These are phyloP conservation scores for Croton setiger DNA, from an alignment of 441 rosid species.

Conservation along the genomic window DNA sequence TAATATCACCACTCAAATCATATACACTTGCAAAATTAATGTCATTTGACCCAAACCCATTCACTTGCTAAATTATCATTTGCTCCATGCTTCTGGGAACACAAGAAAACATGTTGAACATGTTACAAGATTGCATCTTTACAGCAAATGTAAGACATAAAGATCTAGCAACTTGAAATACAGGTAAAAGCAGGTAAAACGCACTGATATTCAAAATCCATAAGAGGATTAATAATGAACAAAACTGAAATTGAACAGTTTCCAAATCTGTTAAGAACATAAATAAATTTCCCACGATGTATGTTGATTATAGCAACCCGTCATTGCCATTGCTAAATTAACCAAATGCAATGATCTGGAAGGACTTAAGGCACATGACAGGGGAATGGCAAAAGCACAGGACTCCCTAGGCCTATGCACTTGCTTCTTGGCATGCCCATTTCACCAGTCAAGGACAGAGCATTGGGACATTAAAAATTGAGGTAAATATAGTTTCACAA, in stretches of 20 bases:
- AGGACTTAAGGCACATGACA: background rate
- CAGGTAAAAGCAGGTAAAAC: background rate
- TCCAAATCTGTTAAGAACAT: background rate
- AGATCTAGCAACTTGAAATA: background rate
- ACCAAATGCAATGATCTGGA: background rate
- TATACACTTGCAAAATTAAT: background rate
- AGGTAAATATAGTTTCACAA: background rate
- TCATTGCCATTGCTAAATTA: background rate
- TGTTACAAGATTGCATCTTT: background rate
- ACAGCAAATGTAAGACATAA: background rate
- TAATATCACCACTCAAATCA: background rate
- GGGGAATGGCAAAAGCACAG: background rate
- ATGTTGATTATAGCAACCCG: background rate
- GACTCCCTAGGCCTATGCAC: background rate
- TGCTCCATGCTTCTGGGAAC: too few relatives aligned
- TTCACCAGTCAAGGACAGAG: background rate
- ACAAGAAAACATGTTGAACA: background rate
- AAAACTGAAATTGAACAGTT: background rate
- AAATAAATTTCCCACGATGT: too few relatives aligned
- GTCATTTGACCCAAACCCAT: background rate
- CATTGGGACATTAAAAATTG: background rate
- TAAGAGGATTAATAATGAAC: background rate
- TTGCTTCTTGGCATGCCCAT: background rate
- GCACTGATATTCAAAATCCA: too few relatives aligned
- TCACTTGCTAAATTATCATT: background rate